Conservation (phyloP, 2,329 filamentous ascomycete species). For the Penicillium verrucosum region DNA sequence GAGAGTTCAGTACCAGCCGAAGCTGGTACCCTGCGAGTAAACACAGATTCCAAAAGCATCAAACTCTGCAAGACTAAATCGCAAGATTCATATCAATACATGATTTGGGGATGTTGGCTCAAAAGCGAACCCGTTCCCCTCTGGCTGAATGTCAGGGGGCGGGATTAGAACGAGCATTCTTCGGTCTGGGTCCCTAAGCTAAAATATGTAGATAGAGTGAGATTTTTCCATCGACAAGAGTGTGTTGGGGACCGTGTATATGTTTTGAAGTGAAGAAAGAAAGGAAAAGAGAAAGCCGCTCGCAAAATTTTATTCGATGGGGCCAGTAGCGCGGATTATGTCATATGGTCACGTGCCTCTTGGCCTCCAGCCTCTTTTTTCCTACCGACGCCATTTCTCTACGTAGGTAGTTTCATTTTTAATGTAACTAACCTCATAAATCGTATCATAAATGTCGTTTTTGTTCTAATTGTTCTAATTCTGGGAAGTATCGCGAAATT, state of each 20-base stretch:
- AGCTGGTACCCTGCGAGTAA: background rate
- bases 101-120: conserved; percentile 37
- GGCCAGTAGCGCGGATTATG: conserved; percentile 5
- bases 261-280: conserved; percentile 26
- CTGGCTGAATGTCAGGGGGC: conserved; percentile 30
- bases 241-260: conserved; percentile 45
- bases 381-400: background rate
- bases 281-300: conserved; percentile 19
- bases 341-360: background rate
- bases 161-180: conserved; percentile 45
- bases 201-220: conserved; percentile 44
- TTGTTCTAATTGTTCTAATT: no score
- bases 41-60: background rate
- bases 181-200: conserved; percentile 43
- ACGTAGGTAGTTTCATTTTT: background rate
- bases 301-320: conserved; percentile 6
- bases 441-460: no score
- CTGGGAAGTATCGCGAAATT: background rate
- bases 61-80: background rate
- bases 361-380: background rate
- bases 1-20: background rate
- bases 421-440: background rate
- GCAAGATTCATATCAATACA: background rate
- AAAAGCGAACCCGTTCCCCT: conserved; percentile 46
- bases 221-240: conserved; percentile 41